Evolutionary conservation across 2,329 filamentous ascomycete genomes (phyloP), one percentile per base, ranked within the genome.

Genomic region (Myriosclerotinia scirpicola): DNA sequence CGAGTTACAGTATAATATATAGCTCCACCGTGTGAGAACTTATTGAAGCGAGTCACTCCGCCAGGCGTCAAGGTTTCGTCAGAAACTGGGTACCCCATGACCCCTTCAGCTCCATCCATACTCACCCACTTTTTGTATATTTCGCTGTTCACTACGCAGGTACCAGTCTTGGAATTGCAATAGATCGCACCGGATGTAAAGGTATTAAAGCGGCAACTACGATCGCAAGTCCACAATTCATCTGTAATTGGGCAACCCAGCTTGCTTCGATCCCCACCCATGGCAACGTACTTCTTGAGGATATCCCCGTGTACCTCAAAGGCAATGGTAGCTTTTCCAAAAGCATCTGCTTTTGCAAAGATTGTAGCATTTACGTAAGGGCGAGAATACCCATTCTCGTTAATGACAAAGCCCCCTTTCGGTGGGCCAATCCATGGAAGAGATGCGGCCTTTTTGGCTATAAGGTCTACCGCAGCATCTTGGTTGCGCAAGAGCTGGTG

Each of bases 271-370:
- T 64, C 61, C 4, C 38, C 38, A 36, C 52, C 36, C 36, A 42
- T 17, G 38, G 12, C 26, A 8, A 55, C 3, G 5, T 64, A 64
- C 12, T 54, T 64, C n/a, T 55, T 36, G 38, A 64, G 61, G 20
- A 64, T 64, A n/a, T 55, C 50, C 14, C 61, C 50, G 12, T 64
- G 61, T 7, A 64, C 61, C 38, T 64, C 61, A 44, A 44, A 64
- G 14, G 61, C 61, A 26, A 36, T 17, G n/a, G 26, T 55, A 22
- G 61, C 61, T 64, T 46, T 42, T 2, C 61, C 50, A 42, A 64
- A 34, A 14, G 61, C 17, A 55, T 64, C 61, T 64, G 50, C 61
- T 46, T 64, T 26, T 22, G 61, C 61, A 36, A 64, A 55, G 20
- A 55, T 64, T 34, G 38, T 64, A n/a, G 50, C 36, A 17, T 55